phyloP scores from a whole-genome alignment of 2,329 filamentous ascomycete species.

The Cordyceps cicadae region DNA sequence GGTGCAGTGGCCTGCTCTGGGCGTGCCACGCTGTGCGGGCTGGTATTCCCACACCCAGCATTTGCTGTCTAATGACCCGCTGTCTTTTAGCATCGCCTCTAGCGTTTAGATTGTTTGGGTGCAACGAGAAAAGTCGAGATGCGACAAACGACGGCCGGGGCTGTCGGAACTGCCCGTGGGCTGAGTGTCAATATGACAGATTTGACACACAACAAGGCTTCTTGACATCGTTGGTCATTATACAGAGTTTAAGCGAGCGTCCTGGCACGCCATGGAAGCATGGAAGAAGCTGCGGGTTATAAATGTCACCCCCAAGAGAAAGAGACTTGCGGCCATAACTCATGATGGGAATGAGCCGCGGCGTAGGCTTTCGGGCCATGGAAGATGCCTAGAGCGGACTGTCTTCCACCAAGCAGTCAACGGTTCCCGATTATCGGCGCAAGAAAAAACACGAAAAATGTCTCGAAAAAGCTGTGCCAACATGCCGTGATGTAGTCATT shows the following conservation, averaged over 20 bases:
- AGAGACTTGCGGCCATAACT: neutral
- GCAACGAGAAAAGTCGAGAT: neutral
- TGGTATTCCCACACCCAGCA: conserved; percentile 1
- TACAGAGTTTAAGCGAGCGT: neutral
- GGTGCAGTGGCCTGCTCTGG: neutral
- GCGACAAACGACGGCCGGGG: neutral
- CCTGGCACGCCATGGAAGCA: neutral
- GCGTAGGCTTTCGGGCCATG: neutral
- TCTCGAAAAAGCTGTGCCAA: conserved; percentile 1
- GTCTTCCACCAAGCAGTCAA: neutral
- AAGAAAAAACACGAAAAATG: neutral
- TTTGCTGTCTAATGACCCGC: neutral
- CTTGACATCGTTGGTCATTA: neutral
- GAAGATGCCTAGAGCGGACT: neutral
- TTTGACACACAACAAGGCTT: neutral
- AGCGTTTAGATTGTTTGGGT: neutral
- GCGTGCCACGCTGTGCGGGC: neutral
- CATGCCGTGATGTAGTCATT: conserved; percentile 15
- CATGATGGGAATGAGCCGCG: neutral
- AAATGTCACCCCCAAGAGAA: neutral
- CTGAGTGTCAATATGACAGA: neutral
- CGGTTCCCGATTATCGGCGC: neutral
- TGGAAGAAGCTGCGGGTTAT: neutral
- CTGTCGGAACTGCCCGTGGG: neutral
- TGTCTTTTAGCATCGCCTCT: neutral